Evolutionary conservation across 208 protist genomes (phyloP).

Genomic region (Entamoeba moshkovskii): DNA sequence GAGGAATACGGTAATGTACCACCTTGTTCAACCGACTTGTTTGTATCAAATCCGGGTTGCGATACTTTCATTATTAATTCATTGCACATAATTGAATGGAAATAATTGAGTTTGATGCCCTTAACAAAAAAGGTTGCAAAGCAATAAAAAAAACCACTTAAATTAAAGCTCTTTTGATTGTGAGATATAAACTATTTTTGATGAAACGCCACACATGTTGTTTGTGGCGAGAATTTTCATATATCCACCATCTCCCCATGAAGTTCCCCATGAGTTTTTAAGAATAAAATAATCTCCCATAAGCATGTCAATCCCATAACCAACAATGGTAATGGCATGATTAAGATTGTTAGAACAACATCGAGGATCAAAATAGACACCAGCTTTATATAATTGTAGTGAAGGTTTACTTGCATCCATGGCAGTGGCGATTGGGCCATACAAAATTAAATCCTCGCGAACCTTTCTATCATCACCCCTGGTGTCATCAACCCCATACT

Average conservation of each 20-base stretch:
- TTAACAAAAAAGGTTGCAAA: too few species aligned
- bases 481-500: too few species aligned
- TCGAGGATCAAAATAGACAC: conserved; percentile 19
- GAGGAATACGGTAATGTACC: neutral
- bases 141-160: too few species aligned
- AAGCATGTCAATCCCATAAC: conserved; percentile 27
- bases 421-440: conserved; percentile 28
- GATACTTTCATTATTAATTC: neutral
- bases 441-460: neutral
- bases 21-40: neutral
- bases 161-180: too few species aligned
- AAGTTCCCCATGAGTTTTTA: conserved; percentile 29
- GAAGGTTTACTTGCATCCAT: conserved; percentile 28
- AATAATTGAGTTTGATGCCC: neutral
- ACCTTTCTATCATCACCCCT: neutral
- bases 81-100: neutral
- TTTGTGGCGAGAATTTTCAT: conserved; percentile 13
- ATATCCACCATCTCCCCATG: conserved; percentile 37
- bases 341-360: conserved; percentile 3
- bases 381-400: conserved; percentile 37
- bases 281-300: conserved; percentile 29
- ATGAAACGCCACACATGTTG: neutral
- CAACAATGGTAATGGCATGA: conserved; percentile 35
- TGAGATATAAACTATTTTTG: too few species aligned
- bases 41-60: neutral